Base-by-base conservation (phyloP, 257 asterid genomes). In the Gentiana straminea region DNA sequence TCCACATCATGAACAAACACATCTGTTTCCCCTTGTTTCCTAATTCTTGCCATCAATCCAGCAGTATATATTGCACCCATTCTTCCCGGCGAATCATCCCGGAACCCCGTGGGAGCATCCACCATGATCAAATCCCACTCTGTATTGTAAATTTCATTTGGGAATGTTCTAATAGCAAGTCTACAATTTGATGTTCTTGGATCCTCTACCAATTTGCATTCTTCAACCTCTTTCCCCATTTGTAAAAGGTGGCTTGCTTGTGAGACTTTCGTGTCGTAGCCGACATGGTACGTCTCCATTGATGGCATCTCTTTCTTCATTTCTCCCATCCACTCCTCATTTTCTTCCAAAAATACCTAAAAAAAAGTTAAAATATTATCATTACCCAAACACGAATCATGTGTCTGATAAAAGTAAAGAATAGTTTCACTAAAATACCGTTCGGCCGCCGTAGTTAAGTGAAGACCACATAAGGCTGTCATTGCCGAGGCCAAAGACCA, bases 61-160 rank as follows among this genome's bases (percentile, higher is more conserved):
- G 86, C 93, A 0, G 97, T 86, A 63, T 89, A 89, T 3, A 89
- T 86, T 1, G 94, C 97, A 11, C 68, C 79, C 97, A 86, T 86
- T 52, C 97, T 71, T 12, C 97, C 93, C 1, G 97, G 95, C 5
- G 88, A 86, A 0, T 68, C 85, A 1, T 81, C 84, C 13, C 74
- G 73, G 61, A 70, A 84, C 5, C 96, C 94, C 0, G 94, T 86
- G 0, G 97, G 95, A 1, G 95, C 97, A 35, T 89, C 97, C 51
- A 89, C 88, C 95, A 86, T 89, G 62, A 89, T 80, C 68, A 89
- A 6, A 63, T 86, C 97, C 97, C 95, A 89, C 4, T 86, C 94
- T 0, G 71, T 60, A 2, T 89, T 85, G 38, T 84, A 84, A 1
- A 86, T 68, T 49, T 71, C 81, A 41, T 51, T 54, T 0, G 96